phyloP scores from a whole-genome alignment of 495 filamentous ascomycete species.

The Massariosphaeria phaeospora region DNA sequence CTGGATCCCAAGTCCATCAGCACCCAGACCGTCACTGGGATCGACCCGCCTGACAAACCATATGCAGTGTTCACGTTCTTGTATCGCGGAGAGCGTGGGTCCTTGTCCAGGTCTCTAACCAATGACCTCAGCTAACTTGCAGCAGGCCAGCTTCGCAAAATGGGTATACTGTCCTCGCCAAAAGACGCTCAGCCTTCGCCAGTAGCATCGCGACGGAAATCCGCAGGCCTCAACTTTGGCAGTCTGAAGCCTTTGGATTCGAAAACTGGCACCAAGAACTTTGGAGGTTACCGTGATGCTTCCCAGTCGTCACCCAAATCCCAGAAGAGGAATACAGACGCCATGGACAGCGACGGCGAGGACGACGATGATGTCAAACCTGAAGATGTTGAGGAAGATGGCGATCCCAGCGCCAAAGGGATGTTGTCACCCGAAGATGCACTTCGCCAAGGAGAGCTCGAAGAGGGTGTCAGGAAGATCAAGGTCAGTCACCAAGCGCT shows the following conservation, averaged over 20 bases:
- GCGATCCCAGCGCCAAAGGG: constrained; percentile 57
- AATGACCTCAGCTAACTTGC: constrained; percentile 21
- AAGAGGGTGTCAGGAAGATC: constrained; percentile 86
- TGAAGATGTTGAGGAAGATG: constrained; percentile 64
- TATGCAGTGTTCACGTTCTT: constrained; percentile 98
- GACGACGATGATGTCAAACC: constrained; percentile 50
- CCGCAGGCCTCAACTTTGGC: constrained; percentile 72
- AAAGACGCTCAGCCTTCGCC: constrained; percentile 56
- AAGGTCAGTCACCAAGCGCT: constrained; percentile 55
- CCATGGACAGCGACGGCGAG: constrained; percentile 70
- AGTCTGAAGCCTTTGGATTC: constrained; percentile 79
- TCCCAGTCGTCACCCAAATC: constrained; percentile 47
- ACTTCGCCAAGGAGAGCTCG: constrained; percentile 74
- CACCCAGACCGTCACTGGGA: constrained; percentile 97
- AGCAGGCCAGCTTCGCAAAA: constrained; percentile 84
- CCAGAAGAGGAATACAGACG: constrained; percentile 58
- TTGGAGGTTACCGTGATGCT: constrained; percentile 78
- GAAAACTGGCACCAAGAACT: constrained; percentile 72
- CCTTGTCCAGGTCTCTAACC: constrained; percentile 20
- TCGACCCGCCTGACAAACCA: constrained; percentile 89
- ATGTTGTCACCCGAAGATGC: constrained; percentile 73
- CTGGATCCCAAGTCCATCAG: constrained; percentile 96
- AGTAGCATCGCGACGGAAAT: constrained; percentile 61
- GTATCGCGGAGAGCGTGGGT: constrained; percentile 91
- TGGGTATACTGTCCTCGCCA: constrained; percentile 69